Evolutionary conservation across 495 filamentous ascomycete species (phyloP).

Genomic region (Podospora pseudoanserina): DNA sequence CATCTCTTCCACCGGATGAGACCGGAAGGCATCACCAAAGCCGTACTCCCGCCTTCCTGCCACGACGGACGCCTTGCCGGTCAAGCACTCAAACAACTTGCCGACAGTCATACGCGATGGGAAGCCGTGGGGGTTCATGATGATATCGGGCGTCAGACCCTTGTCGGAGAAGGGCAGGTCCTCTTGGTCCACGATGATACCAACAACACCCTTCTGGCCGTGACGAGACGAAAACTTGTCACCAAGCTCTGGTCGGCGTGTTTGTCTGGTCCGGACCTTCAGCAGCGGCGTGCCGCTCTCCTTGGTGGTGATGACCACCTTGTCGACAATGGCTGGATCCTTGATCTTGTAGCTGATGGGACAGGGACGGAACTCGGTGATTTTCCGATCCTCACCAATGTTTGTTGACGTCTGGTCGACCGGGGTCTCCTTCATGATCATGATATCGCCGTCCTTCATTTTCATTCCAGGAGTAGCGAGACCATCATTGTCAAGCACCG

Average conservation of each 20-base stretch:
- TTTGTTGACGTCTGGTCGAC: constrained; percentile 63
- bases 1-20: constrained; percentile 87
- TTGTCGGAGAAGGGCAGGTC: constrained; percentile 95
- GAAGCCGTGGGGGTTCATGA: constrained; percentile 99
- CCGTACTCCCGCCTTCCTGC: constrained; percentile 68
- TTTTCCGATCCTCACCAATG: constrained; percentile 60
- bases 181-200: constrained; percentile 90
- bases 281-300: constrained; percentile 75
- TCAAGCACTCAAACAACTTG: constrained; percentile 92
- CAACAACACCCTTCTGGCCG: constrained; percentile 98
- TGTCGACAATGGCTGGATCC: constrained; percentile 86
- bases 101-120: constrained; percentile 99
- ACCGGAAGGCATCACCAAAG: constrained; percentile 94
- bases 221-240: constrained; percentile 99
- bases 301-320: constrained; percentile 84
- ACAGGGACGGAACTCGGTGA: constrained; percentile 60
- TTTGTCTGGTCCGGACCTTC: constrained; percentile 91
- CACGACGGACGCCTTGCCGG: constrained; percentile 89
- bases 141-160: constrained; percentile 91
- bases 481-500: constrained; percentile 72
- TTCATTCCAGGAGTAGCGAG: constrained; percentile 76
- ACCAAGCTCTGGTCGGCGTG: constrained; percentile 86
- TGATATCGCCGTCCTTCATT: constrained; percentile 70
- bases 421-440: constrained; percentile 82
- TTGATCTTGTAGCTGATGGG: constrained; percentile 78